Evolutionary conservation across 2,329 filamentous ascomycete species (phyloP), one percentile per base, ranked within the genome.

Genomic region (Alternaria rosae): DNA sequence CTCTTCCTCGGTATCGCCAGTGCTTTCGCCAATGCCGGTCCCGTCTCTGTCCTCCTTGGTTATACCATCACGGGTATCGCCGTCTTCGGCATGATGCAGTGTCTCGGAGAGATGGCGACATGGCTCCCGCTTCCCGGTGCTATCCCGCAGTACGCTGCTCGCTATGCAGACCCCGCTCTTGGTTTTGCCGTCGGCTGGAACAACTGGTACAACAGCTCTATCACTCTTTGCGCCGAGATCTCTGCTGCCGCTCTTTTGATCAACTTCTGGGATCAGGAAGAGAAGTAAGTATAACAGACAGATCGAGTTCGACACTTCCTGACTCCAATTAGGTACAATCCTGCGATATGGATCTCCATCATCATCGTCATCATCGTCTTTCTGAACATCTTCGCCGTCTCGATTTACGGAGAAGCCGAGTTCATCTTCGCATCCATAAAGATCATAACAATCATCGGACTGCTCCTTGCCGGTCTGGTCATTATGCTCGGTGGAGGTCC

Each of bases 381-480:
- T 41, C 57, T 79, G 51, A 79, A 79, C 65, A 75, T 78, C 56
- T 77, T 78, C 54, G 76, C 75, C 3, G 77, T 79, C 13, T 48
- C 65, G 13, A 76, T 79, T 5, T 79, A 78, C 32, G 77, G 84
- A 58, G 84, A 86, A 70, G 81, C 84, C 6, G 84, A 86, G 52
- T 77, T 78, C 56, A 68, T 73, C 44, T 85, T 86, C 59, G 84
- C 84, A 11, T 80, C 80, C 42, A 78, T 86, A 65, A 86, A 86
- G 69, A 83, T 79, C 53, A 72, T 79, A 23, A 78, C 75, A 3
- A 76, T 78, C 43, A 45, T 78, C 2, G 76, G 75, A 20, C 64
- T 78, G 38, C 69, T 79, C 26, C 57, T 78, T 26, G 57, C 64
- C 21, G 72, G 70, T 50, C 57, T 78, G 9, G 68, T 78, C 60